Evolutionary conservation across 75 land plant genomes (phyloP).

Genomic region (Pinus taeda): DNA sequence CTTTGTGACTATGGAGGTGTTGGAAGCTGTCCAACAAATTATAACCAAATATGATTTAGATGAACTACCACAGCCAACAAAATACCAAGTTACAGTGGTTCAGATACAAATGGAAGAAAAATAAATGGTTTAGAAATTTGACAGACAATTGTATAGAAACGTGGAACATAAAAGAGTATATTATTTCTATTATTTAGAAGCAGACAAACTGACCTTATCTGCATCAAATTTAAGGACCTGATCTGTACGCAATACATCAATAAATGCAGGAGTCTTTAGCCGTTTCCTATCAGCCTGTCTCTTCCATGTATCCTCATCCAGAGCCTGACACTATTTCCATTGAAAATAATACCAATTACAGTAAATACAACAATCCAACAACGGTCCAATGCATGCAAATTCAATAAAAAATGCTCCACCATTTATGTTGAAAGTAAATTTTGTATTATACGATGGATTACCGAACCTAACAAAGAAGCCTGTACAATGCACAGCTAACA

Average conservation of each 20-base stretch:
- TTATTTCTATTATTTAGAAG: background rate
- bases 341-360: background rate
- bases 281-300: conserved; percentile 27
- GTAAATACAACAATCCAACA: background rate
- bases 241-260: conserved; percentile 32
- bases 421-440: too few species aligned
- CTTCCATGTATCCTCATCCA: conserved; percentile 28
- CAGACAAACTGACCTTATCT: conserved; percentile 35
- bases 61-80: background rate
- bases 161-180: background rate
- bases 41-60: conserved; percentile 4
- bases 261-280: conserved; percentile 34
- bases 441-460: background rate
- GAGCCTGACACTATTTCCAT: conserved; percentile 22
- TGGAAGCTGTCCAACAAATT: background rate
- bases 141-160: too few species aligned
- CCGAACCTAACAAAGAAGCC: background rate
- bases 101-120: background rate
- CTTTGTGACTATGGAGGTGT: background rate
- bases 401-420: background rate
- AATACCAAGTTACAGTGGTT: background rate
- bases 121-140: background rate
- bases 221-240: conserved; percentile 32
- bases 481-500: background rate
- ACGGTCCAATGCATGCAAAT: background rate